Evolutionary conservation across 2,329 filamentous ascomycete species (phyloP), one percentile per base, ranked within the genome.

Genomic region (Xylariaceae sp.): DNA sequence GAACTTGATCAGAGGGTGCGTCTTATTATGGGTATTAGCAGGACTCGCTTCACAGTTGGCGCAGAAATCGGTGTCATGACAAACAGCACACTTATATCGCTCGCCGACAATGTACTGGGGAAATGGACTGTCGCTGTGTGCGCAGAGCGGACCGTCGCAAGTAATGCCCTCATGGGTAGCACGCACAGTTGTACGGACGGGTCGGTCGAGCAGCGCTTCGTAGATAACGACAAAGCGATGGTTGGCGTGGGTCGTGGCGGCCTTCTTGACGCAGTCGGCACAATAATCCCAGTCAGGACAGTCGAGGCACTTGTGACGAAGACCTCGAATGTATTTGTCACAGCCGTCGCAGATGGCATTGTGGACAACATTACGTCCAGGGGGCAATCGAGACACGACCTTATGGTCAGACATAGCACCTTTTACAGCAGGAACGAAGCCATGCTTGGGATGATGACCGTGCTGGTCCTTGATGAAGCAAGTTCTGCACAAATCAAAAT

Each of bases 271-370:
- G 75, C 95, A 99, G 7, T 84, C 79, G 23, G 82, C 81, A 79
- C 94, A 99, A 77, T 90, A 97, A 71, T 99, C 94, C 89, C 91
- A 99, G 74, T 99, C 94, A 49, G 95, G 94, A 79, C 94, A 99
- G 73, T 91, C 88, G 65, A 97, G 81, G 74, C 94, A 99, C 82
- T 99, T 99, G 83, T 97, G 88, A 67, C 94, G 93, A 59, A 96
- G 82, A 67, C 94, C 95, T 67, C 82, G 81, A 69, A 99, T 94
- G 73, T 85, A 86, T 81, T 87, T 88, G 68, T 97, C 90, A 73
- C 95, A 99, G 47, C 90, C 90, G 77, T 99, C 94, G 72, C 94
- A 99, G 65, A 97, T 87, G 62, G 95, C 94, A 61, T 89, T 86
- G 77, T 99, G 94, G 61, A 83, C 80, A 68, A 87, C 82, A 73